These are phyloP conservation scores for Trichoderma brevicompactum DNA, from an alignment of 2,329 filamentous ascomycete species.

Conservation along the genomic window DNA sequence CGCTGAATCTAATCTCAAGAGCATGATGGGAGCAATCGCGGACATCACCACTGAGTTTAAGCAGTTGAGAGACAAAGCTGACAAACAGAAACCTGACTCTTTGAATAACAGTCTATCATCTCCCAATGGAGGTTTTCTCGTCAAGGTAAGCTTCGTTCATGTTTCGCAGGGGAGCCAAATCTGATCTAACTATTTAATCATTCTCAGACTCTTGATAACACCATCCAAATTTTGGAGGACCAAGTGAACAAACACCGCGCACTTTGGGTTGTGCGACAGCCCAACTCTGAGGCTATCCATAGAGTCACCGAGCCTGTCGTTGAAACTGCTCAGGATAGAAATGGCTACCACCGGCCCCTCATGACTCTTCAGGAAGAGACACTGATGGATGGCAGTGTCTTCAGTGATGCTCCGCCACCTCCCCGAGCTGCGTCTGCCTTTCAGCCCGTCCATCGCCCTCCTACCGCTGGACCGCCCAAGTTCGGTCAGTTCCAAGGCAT, in stretches of 20 bases:
- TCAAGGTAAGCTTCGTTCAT: conserved; percentile 37
- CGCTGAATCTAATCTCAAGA: conserved; percentile 38
- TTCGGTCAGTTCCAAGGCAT: conserved; percentile 40
- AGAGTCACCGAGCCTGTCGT: conserved; percentile 42
- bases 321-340: conserved; percentile 36
- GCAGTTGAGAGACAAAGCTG: conserved; percentile 37
- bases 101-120: background rate
- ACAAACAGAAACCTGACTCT: conserved; percentile 29
- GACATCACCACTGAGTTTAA: conserved; percentile 39
- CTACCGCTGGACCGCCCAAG: conserved; percentile 35
- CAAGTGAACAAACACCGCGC: conserved; percentile 44
- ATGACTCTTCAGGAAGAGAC: conserved; percentile 30
- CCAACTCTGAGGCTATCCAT: conserved; percentile 39
- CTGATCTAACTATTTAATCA: background rate
- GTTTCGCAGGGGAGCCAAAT: background rate
- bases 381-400: background rate
- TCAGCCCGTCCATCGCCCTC: conserved; percentile 33
- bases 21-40: conserved; percentile 38
- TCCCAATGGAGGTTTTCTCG: conserved; percentile 37
- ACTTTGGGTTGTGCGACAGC: conserved; percentile 44
- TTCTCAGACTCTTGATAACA: conserved; percentile 40
- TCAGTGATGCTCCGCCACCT: conserved; percentile 30
- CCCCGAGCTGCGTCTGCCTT: conserved; percentile 35
- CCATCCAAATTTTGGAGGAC: conserved; percentile 43
- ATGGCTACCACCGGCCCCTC: conserved; percentile 37